Conservation (phyloP, 129 eudicot species). For the Centaurea solstitialis region DNA sequence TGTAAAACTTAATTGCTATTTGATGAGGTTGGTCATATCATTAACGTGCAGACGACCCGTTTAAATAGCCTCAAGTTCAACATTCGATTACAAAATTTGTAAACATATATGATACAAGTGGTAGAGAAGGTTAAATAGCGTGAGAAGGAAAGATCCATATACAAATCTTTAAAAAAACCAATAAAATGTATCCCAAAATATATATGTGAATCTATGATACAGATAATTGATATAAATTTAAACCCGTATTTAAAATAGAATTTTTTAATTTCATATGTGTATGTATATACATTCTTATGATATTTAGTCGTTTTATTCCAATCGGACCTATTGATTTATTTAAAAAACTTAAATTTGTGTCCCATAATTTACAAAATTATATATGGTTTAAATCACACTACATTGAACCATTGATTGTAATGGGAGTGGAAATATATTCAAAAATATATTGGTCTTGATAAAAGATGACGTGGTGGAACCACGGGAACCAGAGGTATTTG, state of each 20-base stretch:
- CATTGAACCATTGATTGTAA: neutral
- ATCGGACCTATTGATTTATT: no score
- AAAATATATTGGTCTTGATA: neutral
- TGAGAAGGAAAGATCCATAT: no score
- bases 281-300: no score
- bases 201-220: no score
- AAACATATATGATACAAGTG: no score
- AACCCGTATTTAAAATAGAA: no score
- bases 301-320: no score
- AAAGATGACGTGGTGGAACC: constrained; percentile 29
- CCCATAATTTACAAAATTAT: neutral
- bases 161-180: no score
- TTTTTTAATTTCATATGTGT: no score
- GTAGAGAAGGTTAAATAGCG: no score
- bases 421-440: neutral
- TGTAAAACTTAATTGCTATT: neutral
- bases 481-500: constrained; percentile 15
- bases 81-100: neutral
- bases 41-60: neutral
- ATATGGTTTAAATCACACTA: neutral
- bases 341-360: neutral
- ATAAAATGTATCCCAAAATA: no score
- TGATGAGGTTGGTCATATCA: neutral
- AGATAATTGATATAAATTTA: no score
- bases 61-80: neutral